Conservation (phyloP, 2,329 filamentous ascomycete genomes). For the Sporothrix protearum region DNA sequence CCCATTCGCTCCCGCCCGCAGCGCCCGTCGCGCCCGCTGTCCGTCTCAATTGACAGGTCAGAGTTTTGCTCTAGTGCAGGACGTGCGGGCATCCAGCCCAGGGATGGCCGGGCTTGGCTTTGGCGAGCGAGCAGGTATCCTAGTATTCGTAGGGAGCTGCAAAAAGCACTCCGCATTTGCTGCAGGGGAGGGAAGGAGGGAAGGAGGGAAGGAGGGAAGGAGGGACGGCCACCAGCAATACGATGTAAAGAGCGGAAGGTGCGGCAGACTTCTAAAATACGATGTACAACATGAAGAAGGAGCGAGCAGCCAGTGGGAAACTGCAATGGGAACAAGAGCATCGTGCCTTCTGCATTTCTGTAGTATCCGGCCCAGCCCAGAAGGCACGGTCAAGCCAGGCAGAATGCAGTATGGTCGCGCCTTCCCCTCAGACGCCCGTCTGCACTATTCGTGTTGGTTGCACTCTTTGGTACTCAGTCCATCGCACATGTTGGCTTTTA, state of each 20-base stretch:
- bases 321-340: not conserved
- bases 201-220: not conserved
- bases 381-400: conserved; percentile 11
- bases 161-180: not conserved
- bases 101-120: conserved; percentile 2
- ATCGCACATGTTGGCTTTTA: not conserved
- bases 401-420: conserved; percentile 9
- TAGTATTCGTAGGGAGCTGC: not conserved
- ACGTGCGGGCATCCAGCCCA: not conserved
- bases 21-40: conserved; percentile 14
- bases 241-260: not conserved
- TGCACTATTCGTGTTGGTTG: not conserved
- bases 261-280: not conserved
- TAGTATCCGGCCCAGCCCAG: not conserved
- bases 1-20: conserved; percentile 19
- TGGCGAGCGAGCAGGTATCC: not conserved
- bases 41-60: conserved; percentile 17
- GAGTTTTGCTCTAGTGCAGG: conserved; percentile 9
- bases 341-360: conserved; percentile 4
- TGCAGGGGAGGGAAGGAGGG: not conserved
- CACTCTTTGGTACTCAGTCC: no score
- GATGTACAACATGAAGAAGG: not conserved
- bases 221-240: not conserved
- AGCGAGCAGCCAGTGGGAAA: not conserved
- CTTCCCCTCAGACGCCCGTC: not conserved